Conservation (phyloP, 495 filamentous ascomycete species). For the Lophiostoma macrostomum region DNA sequence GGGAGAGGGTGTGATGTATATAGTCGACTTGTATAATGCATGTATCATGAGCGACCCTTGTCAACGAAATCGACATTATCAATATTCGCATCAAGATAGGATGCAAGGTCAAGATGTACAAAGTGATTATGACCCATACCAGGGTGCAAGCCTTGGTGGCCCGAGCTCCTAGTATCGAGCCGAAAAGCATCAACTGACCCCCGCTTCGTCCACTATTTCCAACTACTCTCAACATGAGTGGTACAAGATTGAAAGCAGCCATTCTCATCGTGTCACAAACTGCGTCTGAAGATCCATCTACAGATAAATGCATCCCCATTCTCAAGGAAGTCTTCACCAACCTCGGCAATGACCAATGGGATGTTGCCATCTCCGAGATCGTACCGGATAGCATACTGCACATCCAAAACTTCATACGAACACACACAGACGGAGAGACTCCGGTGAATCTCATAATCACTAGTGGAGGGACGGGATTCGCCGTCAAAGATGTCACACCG, state of each 20-base stretch:
- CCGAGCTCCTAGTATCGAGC: conserved; percentile 6
- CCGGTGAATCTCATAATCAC: conserved; percentile 74
- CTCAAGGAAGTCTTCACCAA: conserved; percentile 65
- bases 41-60: conserved; percentile 26
- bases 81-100: neutral
- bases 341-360: conserved; percentile 65
- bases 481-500: conserved; percentile 81
- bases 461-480: conserved; percentile 93
- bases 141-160: neutral
- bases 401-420: conserved; percentile 68
- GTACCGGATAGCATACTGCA: conserved; percentile 73
- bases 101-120: neutral
- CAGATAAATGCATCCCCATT: conserved; percentile 65
- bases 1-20: conserved; percentile 20
- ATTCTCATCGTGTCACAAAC: conserved; percentile 93
- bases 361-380: conserved; percentile 63
- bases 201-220: neutral
- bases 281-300: conserved; percentile 75
- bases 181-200: conserved; percentile 5
- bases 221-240: conserved; percentile 18
- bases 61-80: neutral
- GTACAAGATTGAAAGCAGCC: conserved; percentile 55
- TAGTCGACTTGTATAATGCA: conserved; percentile 27
- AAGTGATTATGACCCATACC: neutral
- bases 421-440: conserved; percentile 64